Base-by-base conservation (phyloP, 2,329 filamentous ascomycete species). In the Aspergillus tubingensis region DNA sequence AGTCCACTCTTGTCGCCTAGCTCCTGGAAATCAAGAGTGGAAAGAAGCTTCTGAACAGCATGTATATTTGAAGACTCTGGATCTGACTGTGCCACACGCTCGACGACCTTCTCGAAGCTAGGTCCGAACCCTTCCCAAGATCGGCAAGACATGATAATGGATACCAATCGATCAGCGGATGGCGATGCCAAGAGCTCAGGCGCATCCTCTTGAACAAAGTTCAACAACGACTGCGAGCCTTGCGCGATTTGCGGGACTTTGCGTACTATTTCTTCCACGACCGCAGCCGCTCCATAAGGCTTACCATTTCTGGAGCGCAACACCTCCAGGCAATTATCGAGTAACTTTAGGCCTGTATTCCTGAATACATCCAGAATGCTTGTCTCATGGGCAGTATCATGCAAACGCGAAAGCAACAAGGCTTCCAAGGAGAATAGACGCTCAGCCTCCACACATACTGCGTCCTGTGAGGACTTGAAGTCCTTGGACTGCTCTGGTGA, bases 401-500 rank as follows among this genome's bases (percentile, higher is more conserved):
- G 63, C 36, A 64, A 61, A 56, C 66, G 68, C 15, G 68, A 64
- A 27, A 79, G 65, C 23, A 81, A 61, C 19, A 77, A 74, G 49
- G 72, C 65, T 62, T 81, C 80, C 8, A 92, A 75, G 1, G 83
- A 77, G 62, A 90, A 88, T 78, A 91, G 91, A 0, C 90, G 87
- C 49, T 82, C 80, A 0, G 88, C 88, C 67, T 90, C 85, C 6
- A 87, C 81, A 8, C 86, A 85, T 25, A 96, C 82, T 43, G 81
- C 80, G 54, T 86, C 82, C 72, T 96, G 92, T 0, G 91, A 96
- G 44, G 82, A 82, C 25, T 85, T 82, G 66, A 91, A 91, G 17
- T 92, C 90, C 63, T 89, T 89, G 0, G 92, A 92, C 58, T 94
- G 87, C 70, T 94, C 92, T 0, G 93, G 92, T 5, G 91, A 83